Base-by-base conservation (phyloP, 2,329 filamentous ascomycete species). In the Parafenestella ontariensis region DNA sequence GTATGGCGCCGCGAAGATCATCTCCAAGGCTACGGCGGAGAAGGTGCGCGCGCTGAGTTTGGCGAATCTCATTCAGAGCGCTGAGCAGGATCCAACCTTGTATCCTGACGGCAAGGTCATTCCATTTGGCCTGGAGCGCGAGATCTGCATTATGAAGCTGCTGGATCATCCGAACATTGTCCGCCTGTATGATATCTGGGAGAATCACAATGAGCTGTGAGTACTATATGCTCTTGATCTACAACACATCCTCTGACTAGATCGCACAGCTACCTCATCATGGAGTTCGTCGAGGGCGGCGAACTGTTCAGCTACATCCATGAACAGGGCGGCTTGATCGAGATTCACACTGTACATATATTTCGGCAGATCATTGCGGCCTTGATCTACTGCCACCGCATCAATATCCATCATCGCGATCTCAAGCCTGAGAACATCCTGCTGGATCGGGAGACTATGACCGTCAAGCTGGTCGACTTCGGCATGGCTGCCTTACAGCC, bases 361-460 rank as follows among this genome's bases (percentile, higher is more conserved):
- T 97, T 97, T 70, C 88, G 93, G 33, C 95, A 99, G 76, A 92
- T 99, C 62, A 89, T 99, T 71, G 91, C 91, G 49, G 95, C 92
- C 1, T 83, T 99, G 46, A 87, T 92, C 3, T 97, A 97, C 77
- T 96, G 93, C 65, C 95, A 99, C 76, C 87, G 90, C 2, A 91
- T 96, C 78, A 92, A 94, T 65, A 96, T 99, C 59, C 96, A 93
- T 72, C 95, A 99, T 72, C 90, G 95, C 21, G 95, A 99, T 66
- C 82, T 99, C 48, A 99, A 99, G 77, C 95, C 93, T 0, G 95
- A 99, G 77, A 99, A 99, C 68, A 97, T 99, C 41, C 82, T 99
- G 17, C 83, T 99, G 46, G 92, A 92, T 52, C 81, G 81, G 3
- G 81, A 88, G 5, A 77, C 73, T 42, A 84, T 89, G 48, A 87